Conservation (phyloP, 257 asterid genomes). For the Fraxinus americana region DNA sequence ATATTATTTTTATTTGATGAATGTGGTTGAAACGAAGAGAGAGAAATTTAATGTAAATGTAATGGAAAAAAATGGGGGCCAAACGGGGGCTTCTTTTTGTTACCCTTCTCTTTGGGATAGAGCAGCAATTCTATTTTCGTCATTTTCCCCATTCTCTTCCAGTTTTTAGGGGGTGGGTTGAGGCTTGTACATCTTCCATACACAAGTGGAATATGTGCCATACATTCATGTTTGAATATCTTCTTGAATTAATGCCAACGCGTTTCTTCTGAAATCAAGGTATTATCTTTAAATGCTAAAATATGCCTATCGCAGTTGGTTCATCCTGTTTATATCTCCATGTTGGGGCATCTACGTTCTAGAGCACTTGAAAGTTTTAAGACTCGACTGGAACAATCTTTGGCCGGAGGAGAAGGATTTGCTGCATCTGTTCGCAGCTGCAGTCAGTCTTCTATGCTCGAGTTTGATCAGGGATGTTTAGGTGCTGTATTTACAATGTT, state of each 20-base stretch:
- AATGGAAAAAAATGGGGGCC: no score
- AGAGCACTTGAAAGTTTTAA: constrained; percentile 45
- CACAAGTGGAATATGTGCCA: not conserved
- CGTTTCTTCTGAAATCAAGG: not conserved
- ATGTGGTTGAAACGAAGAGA: no score
- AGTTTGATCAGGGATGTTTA: constrained; percentile 60
- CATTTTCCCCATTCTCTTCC: not conserved
- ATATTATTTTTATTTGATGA: no score
- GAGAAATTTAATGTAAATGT: no score
- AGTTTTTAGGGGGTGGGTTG: not conserved
- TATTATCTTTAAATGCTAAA: constrained; percentile 10
- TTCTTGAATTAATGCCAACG: not conserved
- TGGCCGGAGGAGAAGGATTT: constrained; percentile 53
- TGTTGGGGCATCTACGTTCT: constrained; percentile 55
- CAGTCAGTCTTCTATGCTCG: constrained; percentile 37
- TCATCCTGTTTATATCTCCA: constrained; percentile 46
- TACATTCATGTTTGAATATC: not conserved
- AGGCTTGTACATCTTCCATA: not conserved
- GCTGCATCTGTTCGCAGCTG: constrained; percentile 51
- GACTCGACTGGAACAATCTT: constrained; percentile 36
- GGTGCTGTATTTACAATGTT: constrained; percentile 35
- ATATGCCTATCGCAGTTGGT: constrained; percentile 43
- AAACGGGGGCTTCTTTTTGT: not conserved
- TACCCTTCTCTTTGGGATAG: not conserved
- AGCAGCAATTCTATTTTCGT: not conserved